Evolutionary conservation across 2,329 filamentous ascomycete genomes (phyloP), one percentile per base, ranked within the genome.

Genomic region (Fonsecaea nubica): DNA sequence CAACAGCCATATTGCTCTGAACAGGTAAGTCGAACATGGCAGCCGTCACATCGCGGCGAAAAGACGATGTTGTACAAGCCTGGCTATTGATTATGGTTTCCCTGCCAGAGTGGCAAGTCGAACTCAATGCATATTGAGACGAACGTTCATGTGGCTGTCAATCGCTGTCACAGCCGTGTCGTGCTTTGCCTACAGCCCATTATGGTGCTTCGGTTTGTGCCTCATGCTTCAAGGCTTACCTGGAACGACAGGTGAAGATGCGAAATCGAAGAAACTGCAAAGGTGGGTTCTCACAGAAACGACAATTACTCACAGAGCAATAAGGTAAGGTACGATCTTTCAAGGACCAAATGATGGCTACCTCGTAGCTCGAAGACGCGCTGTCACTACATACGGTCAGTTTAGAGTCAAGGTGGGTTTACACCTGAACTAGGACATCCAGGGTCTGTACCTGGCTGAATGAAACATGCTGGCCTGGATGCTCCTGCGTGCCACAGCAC

Each of bases 11-110:
- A 4, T 13, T 30, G 45, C 21, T 50, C 18, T 8, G 21, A 30
- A 50, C 21, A 55, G 53, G 53, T 55, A 55, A 55, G 53, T 55
- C 45, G 9, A 50, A 30, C 15, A 50, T 21, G 9, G 21, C 45
- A 50, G 42, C 42, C 4, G 12, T 21, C 42, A 21, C 18, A 50
- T 50, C 18, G 9, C 12, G 18, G 18, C 12, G 45, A 30, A 9
- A 12, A 50, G 45, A 50, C 12, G 12, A 4, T 30, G 1, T 5
- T 30, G 21, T 50, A 25, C 45, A 2, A 15, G 10, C 18, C 42
- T 4, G 45, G 45, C 18, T 25, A 21, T 50, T 13, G 21, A 50
- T 48, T 4, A 48, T 25, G 21, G 30, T 50, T 15, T 15, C 13
- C 9, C 45, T 10, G 12, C 45, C 18, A 13, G 45, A 25, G 21